Base-by-base conservation (phyloP, 1,284 basidiomycete genomes). In the Sanghuangporus sanghuang region DNA sequence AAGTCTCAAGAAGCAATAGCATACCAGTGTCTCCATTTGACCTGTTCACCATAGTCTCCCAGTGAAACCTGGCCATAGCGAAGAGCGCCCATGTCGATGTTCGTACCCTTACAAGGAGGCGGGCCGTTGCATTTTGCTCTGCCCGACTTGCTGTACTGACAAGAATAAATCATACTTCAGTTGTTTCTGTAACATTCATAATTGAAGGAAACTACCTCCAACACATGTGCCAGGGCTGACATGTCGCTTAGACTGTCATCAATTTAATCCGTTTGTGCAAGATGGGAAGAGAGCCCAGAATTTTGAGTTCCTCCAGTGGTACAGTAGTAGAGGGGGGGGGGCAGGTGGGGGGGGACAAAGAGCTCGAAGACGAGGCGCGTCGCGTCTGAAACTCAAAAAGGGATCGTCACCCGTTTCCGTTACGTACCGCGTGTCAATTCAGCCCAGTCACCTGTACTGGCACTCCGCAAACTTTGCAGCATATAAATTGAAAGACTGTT, bases 21-120 rank as follows among this genome's bases (percentile, higher is more conserved):
- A 68, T 72, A 89, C 89, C 90, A 91, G 69, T 92, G 89, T 46
- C 83, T 76, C 89, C 89, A 91, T 71, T 85, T 79, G 2, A 90
- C 81, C 0, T 78, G 81, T 71, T 89, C 85, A 55, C 85, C 83
- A 62, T 78, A 84, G 54, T 79, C 73, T n/a, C 71, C 76, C 9
- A 70, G 69, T 4, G 71, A 73, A 2, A 79, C 77, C 57, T 76
- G 73, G 0, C 89, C 89, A 67, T 91, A 90, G 23, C 90, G 77
- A 65, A 92, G 73, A 12, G 76, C 78, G 1, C 85, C 87, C 12
- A 79, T 72, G 18, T 78, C 75, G 48, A 92, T 82, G 1, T 70
- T 60, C 0, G 81, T 75, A 23, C 83, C 85, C 40, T 80, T 80
- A 73, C 89, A 90, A 6, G 85, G 82, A 1, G 78, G 67, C 11